Evolutionary conservation across 257 asterid genomes (phyloP).

Genomic region (Misopates orontium): DNA sequence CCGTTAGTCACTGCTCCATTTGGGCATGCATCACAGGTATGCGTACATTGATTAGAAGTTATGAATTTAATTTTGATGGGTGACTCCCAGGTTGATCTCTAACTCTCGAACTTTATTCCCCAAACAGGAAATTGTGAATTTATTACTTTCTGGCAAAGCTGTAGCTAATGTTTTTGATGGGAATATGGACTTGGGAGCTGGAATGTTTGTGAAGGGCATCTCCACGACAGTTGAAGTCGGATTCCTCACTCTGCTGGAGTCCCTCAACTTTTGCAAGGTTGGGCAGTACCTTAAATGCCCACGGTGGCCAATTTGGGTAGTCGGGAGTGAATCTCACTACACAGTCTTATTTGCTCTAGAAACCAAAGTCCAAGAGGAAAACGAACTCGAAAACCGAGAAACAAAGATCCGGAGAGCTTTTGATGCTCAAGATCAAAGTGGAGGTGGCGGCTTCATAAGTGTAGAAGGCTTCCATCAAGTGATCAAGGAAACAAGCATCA

Average conservation of each 20-base stretch:
- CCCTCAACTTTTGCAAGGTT: constrained; percentile 87
- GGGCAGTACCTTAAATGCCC: constrained; percentile 89
- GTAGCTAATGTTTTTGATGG: constrained; percentile 91
- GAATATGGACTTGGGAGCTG: constrained; percentile 90
- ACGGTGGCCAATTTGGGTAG: constrained; percentile 98
- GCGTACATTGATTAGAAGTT: constrained; percentile 11
- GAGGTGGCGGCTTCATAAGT: constrained; percentile 97
- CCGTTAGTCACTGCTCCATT: constrained; percentile 98
- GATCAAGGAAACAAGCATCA: constrained; percentile 54
- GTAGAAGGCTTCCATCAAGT: constrained; percentile 89
- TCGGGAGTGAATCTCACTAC: constrained; percentile 96
- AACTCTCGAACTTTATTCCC: constrained; percentile 5
- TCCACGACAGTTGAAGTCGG: constrained; percentile 88
- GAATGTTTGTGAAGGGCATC: constrained; percentile 91
- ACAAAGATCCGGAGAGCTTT: constrained; percentile 81
- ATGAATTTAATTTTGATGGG: constrained; percentile 8
- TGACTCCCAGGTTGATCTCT: constrained; percentile 3
- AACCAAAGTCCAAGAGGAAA: constrained; percentile 85
- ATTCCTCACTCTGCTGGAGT: constrained; percentile 88
- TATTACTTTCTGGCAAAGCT: constrained; percentile 87
- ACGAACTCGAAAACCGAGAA: constrained; percentile 77
- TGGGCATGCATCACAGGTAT: constrained; percentile 99
- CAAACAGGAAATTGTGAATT: constrained; percentile 90
- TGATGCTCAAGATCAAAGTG: constrained; percentile 93
- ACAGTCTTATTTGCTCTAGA: constrained; percentile 89